Conservation (phyloP, 179 eudicot species). For the Nepenthes alata region DNA sequence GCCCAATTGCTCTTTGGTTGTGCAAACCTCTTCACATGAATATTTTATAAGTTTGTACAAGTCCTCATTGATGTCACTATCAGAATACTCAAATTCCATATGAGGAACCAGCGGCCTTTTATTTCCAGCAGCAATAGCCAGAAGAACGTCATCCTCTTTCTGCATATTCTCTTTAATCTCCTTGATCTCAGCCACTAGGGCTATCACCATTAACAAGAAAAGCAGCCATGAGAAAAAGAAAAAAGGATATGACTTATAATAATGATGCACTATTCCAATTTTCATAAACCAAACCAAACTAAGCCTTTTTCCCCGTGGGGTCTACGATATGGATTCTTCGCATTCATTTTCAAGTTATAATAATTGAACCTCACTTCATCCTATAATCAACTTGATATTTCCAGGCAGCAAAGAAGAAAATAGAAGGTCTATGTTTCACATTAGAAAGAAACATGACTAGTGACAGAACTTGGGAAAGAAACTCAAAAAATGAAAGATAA, state of each 20-base stretch:
- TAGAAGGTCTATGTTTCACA: background rate
- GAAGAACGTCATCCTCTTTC: slow-evolving; percentile 64
- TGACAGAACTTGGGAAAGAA: no score
- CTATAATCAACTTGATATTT: background rate
- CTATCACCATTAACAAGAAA: slow-evolving; percentile 26
- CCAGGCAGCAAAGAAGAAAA: background rate
- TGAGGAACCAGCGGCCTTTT: slow-evolving; percentile 53
- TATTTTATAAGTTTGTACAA: slow-evolving; percentile 57
- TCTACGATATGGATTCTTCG: background rate
- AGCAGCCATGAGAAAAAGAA: slow-evolving; percentile 4
- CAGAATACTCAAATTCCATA: slow-evolving; percentile 52
- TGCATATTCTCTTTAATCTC: slow-evolving; percentile 66
- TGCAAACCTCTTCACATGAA: slow-evolving; percentile 80
- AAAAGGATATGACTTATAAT: background rate
- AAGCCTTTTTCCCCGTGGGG: no score
- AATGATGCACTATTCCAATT: background rate
- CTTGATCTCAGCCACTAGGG: slow-evolving; percentile 67
- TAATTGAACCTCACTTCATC: background rate
- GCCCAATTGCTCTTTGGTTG: slow-evolving; percentile 77
- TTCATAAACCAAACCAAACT: no score
- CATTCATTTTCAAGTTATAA: no score
- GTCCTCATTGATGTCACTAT: slow-evolving; percentile 64
- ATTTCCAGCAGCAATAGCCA: slow-evolving; percentile 65
- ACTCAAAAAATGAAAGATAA: no score
- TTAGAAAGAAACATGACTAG: no score